phyloP scores from a whole-genome alignment of 345 rosid species.

The Hibiscus tridactylites region DNA sequence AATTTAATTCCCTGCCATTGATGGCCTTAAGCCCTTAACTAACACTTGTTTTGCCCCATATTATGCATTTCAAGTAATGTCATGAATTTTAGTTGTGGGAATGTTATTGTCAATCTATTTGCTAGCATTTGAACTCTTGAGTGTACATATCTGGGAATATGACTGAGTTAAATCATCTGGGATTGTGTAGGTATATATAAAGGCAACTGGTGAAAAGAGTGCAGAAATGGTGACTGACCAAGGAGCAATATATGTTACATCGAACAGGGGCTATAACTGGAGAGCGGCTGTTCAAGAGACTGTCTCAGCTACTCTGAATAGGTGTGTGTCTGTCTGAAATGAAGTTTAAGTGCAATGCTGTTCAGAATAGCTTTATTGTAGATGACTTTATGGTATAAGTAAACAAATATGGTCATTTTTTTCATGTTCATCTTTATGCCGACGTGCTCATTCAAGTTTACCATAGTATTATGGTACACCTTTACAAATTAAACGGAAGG shows the following conservation, averaged over 20 bases:
- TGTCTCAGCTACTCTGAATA: constrained; percentile 89
- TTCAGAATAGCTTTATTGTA: neutral
- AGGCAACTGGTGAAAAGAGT: constrained; percentile 88
- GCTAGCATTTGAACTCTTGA: neutral
- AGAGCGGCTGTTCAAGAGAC: constrained; percentile 93
- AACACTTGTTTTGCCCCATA: neutral
- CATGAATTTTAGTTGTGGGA: neutral
- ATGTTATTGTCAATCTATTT: neutral
- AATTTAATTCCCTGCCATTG: neutral
- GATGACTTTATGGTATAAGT: neutral
- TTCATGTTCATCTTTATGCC: neutral
- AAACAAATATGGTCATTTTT: neutral
- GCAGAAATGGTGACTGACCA: constrained; percentile 95
- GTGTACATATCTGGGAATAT: neutral
- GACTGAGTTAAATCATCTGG: neutral
- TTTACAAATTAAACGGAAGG: neutral
- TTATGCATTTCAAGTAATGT: neutral
- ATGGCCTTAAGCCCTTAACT: neutral
- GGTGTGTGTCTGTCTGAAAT: constrained; percentile 34
- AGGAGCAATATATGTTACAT: constrained; percentile 90
- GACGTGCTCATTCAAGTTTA: neutral
- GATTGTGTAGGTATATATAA: constrained; percentile 64
- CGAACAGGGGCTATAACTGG: constrained; percentile 90
- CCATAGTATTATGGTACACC: neutral
- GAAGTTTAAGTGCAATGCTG: constrained; percentile 2